Evolutionary conservation across 257 asterid genomes (phyloP).

Genomic region (Verbena officinalis): DNA sequence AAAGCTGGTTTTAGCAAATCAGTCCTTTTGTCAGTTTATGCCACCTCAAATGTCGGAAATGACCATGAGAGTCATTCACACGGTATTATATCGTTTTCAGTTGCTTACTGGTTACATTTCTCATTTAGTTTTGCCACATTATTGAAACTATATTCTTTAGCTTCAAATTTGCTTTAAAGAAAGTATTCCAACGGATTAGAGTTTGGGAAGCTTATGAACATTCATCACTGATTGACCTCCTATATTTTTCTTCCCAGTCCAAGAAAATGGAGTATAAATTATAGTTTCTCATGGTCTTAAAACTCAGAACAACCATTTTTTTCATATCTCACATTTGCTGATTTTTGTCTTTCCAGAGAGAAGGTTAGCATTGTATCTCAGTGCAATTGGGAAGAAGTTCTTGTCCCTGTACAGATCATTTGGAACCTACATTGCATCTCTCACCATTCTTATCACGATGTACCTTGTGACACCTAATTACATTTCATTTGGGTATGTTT

Average conservation of each 20-base stretch:
- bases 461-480: conserved; percentile 68
- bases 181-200: neutral
- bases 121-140: conserved; percentile 25
- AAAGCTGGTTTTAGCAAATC: conserved; percentile 80
- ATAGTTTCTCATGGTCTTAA: conserved; percentile 1
- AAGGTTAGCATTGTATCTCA: conserved; percentile 66
- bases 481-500: conserved; percentile 63
- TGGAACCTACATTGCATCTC: conserved; percentile 71
- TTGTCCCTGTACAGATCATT: conserved; percentile 62
- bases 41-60: conserved; percentile 59
- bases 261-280: conserved; percentile 2
- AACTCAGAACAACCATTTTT: conserved; percentile 1
- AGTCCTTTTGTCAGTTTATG: conserved; percentile 69
- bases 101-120: conserved; percentile 19
- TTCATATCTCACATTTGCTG: conserved; percentile 3
- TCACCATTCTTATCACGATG: conserved; percentile 68
- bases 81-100: conserved; percentile 42
- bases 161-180: conserved; percentile 9
- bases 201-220: conserved; percentile 15
- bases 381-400: conserved; percentile 63
- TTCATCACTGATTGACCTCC: conserved; percentile 2
- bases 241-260: neutral
- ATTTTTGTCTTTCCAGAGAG: conserved; percentile 52
- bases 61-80: conserved; percentile 49
- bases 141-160: conserved; percentile 23